phyloP scores from a whole-genome alignment of 1,284 basidiomycete species.

The Moesziomyces antarcticus region DNA sequence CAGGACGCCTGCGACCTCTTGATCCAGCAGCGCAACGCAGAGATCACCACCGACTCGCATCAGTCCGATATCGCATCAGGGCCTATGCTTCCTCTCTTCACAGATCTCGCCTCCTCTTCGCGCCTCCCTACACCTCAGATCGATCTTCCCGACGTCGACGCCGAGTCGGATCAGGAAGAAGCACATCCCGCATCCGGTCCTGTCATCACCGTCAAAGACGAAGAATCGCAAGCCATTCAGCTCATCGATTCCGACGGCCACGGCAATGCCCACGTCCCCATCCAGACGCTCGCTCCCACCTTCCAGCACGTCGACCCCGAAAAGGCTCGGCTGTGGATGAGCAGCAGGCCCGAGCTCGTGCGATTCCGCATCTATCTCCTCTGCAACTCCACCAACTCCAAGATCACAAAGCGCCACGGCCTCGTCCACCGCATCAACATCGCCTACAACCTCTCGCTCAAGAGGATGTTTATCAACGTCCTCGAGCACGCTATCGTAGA shows the following conservation, averaged over 20 bases:
- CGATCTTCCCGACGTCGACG: conserved; percentile 3
- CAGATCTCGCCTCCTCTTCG: conserved; percentile 3
- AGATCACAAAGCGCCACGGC: conserved; percentile 19
- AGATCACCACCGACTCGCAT: conserved; percentile 14
- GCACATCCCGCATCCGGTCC: conserved; percentile 21
- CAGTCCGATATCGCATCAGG: background rate
- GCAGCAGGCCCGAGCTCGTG: conserved; percentile 50
- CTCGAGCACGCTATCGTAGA: conserved; percentile 40
- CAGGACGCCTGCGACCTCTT: conserved; percentile 45
- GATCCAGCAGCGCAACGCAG: conserved; percentile 43
- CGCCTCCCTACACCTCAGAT: background rate
- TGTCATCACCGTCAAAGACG: conserved; percentile 25
- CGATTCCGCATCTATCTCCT: conserved; percentile 42
- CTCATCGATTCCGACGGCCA: background rate
- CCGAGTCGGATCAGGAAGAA: conserved; percentile 14
- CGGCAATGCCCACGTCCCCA: background rate
- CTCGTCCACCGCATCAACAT: conserved; percentile 32
- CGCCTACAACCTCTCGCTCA: background rate
- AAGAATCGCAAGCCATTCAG: conserved; percentile 9
- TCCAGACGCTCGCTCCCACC: conserved; percentile 8
- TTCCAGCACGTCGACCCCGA: conserved; percentile 41
- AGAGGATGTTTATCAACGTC: conserved; percentile 13
- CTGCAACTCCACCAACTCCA: conserved; percentile 27
- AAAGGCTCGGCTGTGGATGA: conserved; percentile 44
- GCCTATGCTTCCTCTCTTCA: background rate